phyloP scores from a whole-genome alignment of 257 asterid species.

The Primulina huaijiensis region DNA sequence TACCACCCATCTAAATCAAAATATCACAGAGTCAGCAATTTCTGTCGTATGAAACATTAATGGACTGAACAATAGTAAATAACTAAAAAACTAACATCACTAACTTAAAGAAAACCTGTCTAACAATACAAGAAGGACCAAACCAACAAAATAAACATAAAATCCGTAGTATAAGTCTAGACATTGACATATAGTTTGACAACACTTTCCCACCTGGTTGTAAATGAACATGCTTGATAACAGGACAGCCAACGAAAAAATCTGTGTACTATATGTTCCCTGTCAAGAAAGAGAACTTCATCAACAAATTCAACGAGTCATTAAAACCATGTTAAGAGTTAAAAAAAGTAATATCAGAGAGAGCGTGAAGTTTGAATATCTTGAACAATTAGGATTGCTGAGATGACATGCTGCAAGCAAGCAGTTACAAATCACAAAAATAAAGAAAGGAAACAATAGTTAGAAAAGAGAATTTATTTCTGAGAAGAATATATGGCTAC shows the following conservation, averaged over 20 bases:
- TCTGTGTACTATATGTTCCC: conserved; percentile 98
- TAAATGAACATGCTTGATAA: conserved; percentile 93
- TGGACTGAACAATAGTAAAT: neutral
- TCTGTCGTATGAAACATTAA: conserved; percentile 9
- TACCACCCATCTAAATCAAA: conserved; percentile 90
- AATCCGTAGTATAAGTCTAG: neutral
- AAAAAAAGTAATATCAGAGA: conserved; percentile 1
- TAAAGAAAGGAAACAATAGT: neutral
- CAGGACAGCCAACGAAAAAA: conserved; percentile 95
- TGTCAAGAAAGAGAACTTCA: conserved; percentile 34
- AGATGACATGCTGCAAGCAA: conserved; percentile 4
- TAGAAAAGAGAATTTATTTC: neutral
- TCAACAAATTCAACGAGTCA: conserved; percentile 12
- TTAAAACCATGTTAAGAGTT: neutral
- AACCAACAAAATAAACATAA: neutral
- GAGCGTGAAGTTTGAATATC: conserved; percentile 10
- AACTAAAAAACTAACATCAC: neutral
- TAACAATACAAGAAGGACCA: neutral
- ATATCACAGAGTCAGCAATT: conserved; percentile 23
- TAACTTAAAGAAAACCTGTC: conserved; percentile 13
- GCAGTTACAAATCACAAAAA: conserved; percentile 10
- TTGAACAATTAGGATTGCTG: neutral
- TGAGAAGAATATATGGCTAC: neutral
- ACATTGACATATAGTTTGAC: neutral
- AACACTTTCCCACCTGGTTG: conserved; percentile 68